Evolutionary conservation across 1,284 basidiomycete genomes (phyloP), one percentile per base, ranked within the genome.

Genomic region (Leccinum variabile): DNA sequence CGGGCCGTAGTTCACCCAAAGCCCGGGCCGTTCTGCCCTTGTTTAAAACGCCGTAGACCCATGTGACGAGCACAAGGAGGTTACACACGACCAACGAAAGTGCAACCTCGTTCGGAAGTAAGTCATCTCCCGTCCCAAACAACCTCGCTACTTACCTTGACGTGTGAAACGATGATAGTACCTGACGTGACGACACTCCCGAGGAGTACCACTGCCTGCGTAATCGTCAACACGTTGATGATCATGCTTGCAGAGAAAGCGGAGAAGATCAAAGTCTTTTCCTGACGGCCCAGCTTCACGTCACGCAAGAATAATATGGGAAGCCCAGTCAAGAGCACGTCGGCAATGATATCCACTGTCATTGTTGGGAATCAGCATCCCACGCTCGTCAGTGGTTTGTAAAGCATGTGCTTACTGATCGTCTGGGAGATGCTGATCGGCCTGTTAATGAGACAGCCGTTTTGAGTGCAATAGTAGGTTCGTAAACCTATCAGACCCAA

Each of bases 21-120:
- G 44, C 18, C 18, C 18, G 18, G 18, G 18, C 32, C 14, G 44
- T 14, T 30, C 54, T 53, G n/a, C 52, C 54, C n/a, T 35, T 61
- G 55, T 28, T 30, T 18, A 67, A 18, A 7, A 60, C 30, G 25
- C 59, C 64, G 14, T 67, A 70, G 28, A 56, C 35, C 14, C 46
- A 67, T 5, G 67, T 60, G n/a, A 69, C 56, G n/a, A 67, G 59
- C 35, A 70, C 67, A 32, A 69, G 35, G 41, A 68, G 54, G 56
- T 68, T 70, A 30, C 67, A 68, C 4, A 70, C 54, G 30, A 68
- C n/a, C 22, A 68, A 39, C 8, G 69, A 59, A 37, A 67, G n/a
- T 16, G 69, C 69, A 10, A 3, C 14, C 58, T 61, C 32, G 14
- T 14, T 55, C 33, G 16, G 32, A 22, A 18, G n/a, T 60, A 22